Evolutionary conservation across 208 protist species (phyloP), one percentile per base, ranked within the genome.

Genomic region (Tritrichomonas foetus): DNA sequence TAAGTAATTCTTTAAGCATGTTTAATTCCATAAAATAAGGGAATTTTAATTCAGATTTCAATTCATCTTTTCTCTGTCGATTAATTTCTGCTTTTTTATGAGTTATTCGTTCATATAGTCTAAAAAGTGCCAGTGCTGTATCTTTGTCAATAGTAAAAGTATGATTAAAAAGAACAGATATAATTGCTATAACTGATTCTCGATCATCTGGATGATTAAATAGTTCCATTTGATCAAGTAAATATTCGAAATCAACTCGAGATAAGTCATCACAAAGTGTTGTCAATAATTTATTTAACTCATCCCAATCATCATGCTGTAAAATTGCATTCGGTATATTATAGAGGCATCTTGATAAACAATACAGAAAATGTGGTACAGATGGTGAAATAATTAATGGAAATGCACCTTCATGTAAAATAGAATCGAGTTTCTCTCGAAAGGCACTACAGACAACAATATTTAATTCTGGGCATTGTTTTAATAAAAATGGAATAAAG

Each of bases 91-190:
- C 41, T n/a, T 33, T 53, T 36, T 89, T 89, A 49, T 89, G 47
- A 39, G 33, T 89, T 0, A 89, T n/a, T 57, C 78, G 25, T 16
- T 89, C 78, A 36, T 55, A 89, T 57, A 49, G 25, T 14, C 47
- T 25, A 49, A 89, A 89, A 57, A 89, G 44, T 39, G 41, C 3
- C 11, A 89, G 39, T 27, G 78, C 78, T 3, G 36, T 57, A 53
- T 53, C 22, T 89, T 57, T 47, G 16, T 89, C 47, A 39, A 22
- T 57, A 16, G 13, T 39, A 53, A 89, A 53, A 5, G 47, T 2
- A 89, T 89, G 27, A 89, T 89, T 89, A 49, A 89, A 89, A 8
- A 89, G 9, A 57, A 89, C 78, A 33, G 47, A 44, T 2, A 89
- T n/a, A 33, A 50, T 57, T 5, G 47, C 30, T 27, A 30, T 33